phyloP scores from a whole-genome alignment of 371 early-diverging fungal genomes.

The Mucor racemosus region DNA sequence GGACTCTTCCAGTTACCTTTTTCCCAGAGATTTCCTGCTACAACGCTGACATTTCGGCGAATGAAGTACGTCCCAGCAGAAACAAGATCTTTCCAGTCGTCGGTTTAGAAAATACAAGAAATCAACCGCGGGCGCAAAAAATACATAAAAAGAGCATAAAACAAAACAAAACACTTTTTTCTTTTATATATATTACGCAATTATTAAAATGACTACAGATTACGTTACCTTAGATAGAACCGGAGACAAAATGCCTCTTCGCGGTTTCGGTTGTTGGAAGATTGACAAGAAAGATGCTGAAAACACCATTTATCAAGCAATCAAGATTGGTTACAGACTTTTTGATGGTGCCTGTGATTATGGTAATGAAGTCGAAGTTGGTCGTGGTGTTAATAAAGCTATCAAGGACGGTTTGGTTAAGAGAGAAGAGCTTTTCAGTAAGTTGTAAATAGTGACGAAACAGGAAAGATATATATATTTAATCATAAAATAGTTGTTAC shows the following conservation, averaged over 20 bases:
- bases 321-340: conserved; percentile 45
- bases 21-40: not conserved
- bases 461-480: conserved; percentile 19
- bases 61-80: not conserved
- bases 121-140: not conserved
- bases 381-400: conserved; percentile 54
- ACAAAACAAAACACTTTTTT: not conserved
- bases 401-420: conserved; percentile 59
- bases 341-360: conserved; percentile 55
- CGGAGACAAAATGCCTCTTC: conserved; percentile 47
- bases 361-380: conserved; percentile 71
- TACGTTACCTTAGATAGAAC: conserved; percentile 35
- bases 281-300: conserved; percentile 34
- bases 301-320: conserved; percentile 47
- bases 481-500: conserved; percentile 60
- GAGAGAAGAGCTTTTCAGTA: conserved; percentile 57
- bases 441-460: not conserved
- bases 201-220: conserved; percentile 24
- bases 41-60: not conserved
- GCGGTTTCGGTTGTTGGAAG: conserved; percentile 47
- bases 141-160: not conserved
- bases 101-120: not conserved
- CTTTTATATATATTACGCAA: not conserved
- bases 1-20: not conserved
- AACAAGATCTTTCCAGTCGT: not conserved